phyloP scores from a whole-genome alignment of 371 early-diverging fungal species.

The Apophysomyces trapeziformis region DNA sequence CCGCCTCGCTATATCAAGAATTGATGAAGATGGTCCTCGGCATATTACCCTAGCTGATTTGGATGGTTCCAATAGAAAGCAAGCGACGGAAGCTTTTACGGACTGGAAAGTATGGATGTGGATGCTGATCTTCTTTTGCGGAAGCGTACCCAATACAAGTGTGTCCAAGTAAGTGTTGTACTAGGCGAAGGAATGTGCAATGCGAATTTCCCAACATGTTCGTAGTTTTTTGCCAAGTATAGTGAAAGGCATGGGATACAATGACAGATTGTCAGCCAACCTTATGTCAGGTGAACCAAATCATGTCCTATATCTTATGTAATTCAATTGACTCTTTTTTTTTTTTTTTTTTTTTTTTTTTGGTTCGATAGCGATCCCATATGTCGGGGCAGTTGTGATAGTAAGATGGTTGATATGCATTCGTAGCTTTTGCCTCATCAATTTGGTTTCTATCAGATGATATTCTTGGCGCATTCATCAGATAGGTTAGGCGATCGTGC shows the following conservation, averaged over 20 bases:
- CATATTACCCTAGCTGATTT: slow-evolving; percentile 44
- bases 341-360: slow-evolving; percentile 2
- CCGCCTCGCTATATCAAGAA: slow-evolving; percentile 30
- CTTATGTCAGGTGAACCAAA: slow-evolving; percentile 42
- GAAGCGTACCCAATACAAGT: slow-evolving; percentile 53
- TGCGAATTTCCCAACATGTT: background rate
- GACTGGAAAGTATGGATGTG: slow-evolving; percentile 57
- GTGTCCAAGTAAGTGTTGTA: slow-evolving; percentile 42
- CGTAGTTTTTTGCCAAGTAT: slow-evolving; percentile 47
- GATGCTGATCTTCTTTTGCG: slow-evolving; percentile 57
- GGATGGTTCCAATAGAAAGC: slow-evolving; percentile 40
- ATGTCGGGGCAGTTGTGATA: slow-evolving; percentile 45
- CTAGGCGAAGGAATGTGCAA: background rate
- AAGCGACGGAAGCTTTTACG: slow-evolving; percentile 38
- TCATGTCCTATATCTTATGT: background rate
- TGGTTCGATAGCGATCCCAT: slow-evolving; percentile 42
- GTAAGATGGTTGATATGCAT: slow-evolving; percentile 23
- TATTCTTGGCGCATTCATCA: slow-evolving; percentile 43
- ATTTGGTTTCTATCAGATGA: slow-evolving; percentile 33
- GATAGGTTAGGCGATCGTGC: slow-evolving; percentile 43
- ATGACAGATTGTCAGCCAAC: slow-evolving; percentile 48
- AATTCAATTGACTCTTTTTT: background rate
- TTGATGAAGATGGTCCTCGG: slow-evolving; percentile 17
- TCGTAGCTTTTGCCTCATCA: background rate
- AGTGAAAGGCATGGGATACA: slow-evolving; percentile 50